These are phyloP conservation scores for Termitomyces sp. DNA, from an alignment of 768 basidiomycete genomes.

Conservation along the genomic window DNA sequence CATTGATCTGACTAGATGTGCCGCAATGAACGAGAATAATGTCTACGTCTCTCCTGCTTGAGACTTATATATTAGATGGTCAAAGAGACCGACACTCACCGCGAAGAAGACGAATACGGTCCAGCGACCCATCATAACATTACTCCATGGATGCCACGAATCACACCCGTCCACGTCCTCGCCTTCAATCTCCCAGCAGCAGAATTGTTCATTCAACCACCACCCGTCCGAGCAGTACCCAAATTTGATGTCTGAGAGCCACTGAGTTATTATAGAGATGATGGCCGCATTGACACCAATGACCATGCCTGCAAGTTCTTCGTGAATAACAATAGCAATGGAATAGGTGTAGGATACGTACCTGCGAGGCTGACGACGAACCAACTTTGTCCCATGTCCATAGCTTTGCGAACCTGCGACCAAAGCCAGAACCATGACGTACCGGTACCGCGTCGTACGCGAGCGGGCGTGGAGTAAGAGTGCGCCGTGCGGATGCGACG, in stretches of 20 bases:
- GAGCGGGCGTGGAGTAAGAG: constrained; percentile 25
- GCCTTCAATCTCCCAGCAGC: constrained; percentile 93
- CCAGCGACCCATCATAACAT: constrained; percentile 67
- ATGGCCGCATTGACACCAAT: constrained; percentile 95
- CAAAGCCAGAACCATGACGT: constrained; percentile 53
- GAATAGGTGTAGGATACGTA: constrained; percentile 31
- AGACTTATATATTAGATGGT: background rate
- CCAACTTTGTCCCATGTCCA: constrained; percentile 84
- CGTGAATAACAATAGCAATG: background rate
- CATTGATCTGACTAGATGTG: constrained; percentile 81
- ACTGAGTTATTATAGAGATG: constrained; percentile 92
- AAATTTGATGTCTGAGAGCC: constrained; percentile 97
- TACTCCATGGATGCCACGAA: constrained; percentile 91
- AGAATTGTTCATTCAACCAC: constrained; percentile 98
- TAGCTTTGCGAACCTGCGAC: constrained; percentile 51
- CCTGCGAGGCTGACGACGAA: constrained; percentile 88
- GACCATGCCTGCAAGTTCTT: constrained; percentile 56
- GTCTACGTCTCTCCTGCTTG: constrained; percentile 40
- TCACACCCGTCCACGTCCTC: constrained; percentile 77
- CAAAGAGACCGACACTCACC: constrained; percentile 40
- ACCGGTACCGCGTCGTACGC: background rate
- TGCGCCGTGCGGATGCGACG: constrained; percentile 63
- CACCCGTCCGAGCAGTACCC: constrained; percentile 96
- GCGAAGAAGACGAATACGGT: constrained; percentile 85
- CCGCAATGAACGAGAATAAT: constrained; percentile 78